phyloP scores from a whole-genome alignment of 305 asterid genomes.

The Rubia balearica region DNA sequence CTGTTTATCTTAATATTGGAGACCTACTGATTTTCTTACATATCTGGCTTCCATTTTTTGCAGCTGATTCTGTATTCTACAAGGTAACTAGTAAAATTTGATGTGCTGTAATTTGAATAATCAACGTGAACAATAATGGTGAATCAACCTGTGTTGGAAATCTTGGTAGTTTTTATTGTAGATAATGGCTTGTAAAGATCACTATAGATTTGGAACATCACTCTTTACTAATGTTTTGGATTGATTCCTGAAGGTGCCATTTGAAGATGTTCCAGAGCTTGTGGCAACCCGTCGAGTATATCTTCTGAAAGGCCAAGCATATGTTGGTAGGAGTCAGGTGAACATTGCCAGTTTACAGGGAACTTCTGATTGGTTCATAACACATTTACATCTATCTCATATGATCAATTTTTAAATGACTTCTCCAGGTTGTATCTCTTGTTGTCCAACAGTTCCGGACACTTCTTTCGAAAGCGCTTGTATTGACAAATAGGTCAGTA shows the following conservation, averaged over 20 bases:
- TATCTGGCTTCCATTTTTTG: constrained; percentile 14
- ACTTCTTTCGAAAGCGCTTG: constrained; percentile 88
- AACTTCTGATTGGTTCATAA: constrained; percentile 17
- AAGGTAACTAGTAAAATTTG: constrained; percentile 40
- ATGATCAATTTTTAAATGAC: constrained; percentile 18
- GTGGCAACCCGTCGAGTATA: constrained; percentile 75
- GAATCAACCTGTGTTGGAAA: neutral
- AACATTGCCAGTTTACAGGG: constrained; percentile 9
- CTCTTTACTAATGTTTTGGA: no score
- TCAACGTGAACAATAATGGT: neutral
- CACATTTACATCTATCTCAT: constrained; percentile 14
- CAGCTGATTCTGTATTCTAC: constrained; percentile 71
- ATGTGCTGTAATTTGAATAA: neutral
- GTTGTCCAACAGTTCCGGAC: constrained; percentile 77
- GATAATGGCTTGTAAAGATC: no score
- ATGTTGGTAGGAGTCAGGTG: constrained; percentile 89
- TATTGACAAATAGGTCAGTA: constrained; percentile 75
- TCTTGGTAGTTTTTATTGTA: neutral
- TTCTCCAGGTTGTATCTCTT: constrained; percentile 70
- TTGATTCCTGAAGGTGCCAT: no score
- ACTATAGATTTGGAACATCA: no score
- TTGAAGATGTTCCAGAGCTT: constrained; percentile 74
- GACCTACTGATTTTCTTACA: neutral
- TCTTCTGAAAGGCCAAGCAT: constrained; percentile 77
- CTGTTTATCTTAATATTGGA: constrained; percentile 8